Conservation (phyloP, 1,139 yeast genomes). For the Tardiomyces digboiensis region DNA sequence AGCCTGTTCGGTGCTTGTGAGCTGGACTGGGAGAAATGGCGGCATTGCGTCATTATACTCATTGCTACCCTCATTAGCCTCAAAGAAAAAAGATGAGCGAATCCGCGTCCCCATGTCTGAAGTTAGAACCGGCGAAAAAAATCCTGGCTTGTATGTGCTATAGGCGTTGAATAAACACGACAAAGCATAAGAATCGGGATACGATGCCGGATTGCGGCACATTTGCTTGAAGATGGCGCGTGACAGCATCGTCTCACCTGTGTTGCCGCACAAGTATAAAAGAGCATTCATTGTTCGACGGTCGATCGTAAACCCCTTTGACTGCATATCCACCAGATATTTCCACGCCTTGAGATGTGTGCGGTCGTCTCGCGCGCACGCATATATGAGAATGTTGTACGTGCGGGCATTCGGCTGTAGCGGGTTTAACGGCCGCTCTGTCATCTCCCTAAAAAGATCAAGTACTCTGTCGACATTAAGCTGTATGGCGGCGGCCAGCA, state of each 20-base stretch:
- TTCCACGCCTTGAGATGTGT: slow-evolving; percentile 64
- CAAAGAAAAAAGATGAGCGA: slow-evolving; percentile 17
- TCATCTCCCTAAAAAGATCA: slow-evolving; percentile 70
- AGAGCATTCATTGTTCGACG: slow-evolving; percentile 52
- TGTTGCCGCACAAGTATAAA: slow-evolving; percentile 63
- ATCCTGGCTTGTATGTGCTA: slow-evolving; percentile 21
- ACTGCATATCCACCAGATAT: slow-evolving; percentile 57
- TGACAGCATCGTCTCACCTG: slow-evolving; percentile 69
- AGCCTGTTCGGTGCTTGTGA: slow-evolving; percentile 34
- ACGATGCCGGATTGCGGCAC: slow-evolving; percentile 29
- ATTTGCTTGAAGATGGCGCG: slow-evolving; percentile 62
- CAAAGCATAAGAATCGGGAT: slow-evolving; percentile 22
- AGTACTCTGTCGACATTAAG: slow-evolving; percentile 62
- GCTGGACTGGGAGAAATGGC: slow-evolving; percentile 59
- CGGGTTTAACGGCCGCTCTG: slow-evolving; percentile 25
- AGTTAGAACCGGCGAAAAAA: slow-evolving; percentile 26
- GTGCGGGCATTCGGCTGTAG: slow-evolving; percentile 39
- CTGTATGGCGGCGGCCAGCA: slow-evolving; percentile 53
- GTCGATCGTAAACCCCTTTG: slow-evolving; percentile 35
- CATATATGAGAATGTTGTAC: slow-evolving; percentile 57
- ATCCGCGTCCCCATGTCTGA: slow-evolving; percentile 22
- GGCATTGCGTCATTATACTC: slow-evolving; percentile 23
- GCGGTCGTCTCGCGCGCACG: slow-evolving; percentile 50
- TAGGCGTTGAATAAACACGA: slow-evolving; percentile 27
- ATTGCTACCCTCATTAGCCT: slow-evolving; percentile 3